Percentiles rank a stretch among this genome's conserved stretches.
phyloP scores from a whole-genome alignment of 768 basidiomycete species.

The Xerocomellus dryophilus region DNA sequence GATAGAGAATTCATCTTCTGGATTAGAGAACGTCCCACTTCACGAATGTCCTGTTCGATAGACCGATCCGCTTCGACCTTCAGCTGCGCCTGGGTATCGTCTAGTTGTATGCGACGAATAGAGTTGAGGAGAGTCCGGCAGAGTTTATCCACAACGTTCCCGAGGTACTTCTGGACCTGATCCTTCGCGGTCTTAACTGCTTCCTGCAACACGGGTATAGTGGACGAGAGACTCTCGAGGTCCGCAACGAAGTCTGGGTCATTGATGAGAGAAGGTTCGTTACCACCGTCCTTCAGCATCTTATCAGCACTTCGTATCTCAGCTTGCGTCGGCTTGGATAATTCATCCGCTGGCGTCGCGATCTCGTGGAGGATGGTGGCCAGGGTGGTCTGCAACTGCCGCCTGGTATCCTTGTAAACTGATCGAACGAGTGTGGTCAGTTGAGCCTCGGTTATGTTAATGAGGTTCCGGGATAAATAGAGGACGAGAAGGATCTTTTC shows the following conservation, averaged over 20 bases:
- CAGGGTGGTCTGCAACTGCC: conserved; percentile 9
- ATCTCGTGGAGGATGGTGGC: conserved; percentile 18
- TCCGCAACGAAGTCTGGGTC: conserved; percentile 25
- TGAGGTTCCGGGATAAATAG: conserved; percentile 15
- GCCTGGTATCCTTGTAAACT: conserved; percentile 13
- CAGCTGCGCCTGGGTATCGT: conserved; percentile 15
- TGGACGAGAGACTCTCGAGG: conserved; percentile 12
- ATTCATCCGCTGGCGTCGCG: not conserved
- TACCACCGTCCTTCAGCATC: conserved; percentile 23
- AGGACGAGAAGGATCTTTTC: conserved; percentile 21
- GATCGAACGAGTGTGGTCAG: conserved; percentile 11
- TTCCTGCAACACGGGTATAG: conserved; percentile 19
- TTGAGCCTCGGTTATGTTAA: conserved; percentile 15
- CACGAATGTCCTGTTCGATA: conserved; percentile 17
- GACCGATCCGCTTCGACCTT: conserved; percentile 11
- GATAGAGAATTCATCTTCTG: conserved; percentile 21
- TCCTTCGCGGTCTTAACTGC: conserved; percentile 9
- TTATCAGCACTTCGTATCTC: conserved; percentile 14
- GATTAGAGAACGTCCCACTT: conserved; percentile 10
- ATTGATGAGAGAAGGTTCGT: conserved; percentile 17
- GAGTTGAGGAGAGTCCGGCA: conserved; percentile 10
- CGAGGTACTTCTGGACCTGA: conserved; percentile 21
- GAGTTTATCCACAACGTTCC: conserved; percentile 16
- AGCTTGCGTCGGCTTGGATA: conserved; percentile 8
- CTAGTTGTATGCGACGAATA: conserved; percentile 15